Base-by-base conservation (phyloP, 768 basidiomycete species). In the Tricholoma hemisulphureum region DNA sequence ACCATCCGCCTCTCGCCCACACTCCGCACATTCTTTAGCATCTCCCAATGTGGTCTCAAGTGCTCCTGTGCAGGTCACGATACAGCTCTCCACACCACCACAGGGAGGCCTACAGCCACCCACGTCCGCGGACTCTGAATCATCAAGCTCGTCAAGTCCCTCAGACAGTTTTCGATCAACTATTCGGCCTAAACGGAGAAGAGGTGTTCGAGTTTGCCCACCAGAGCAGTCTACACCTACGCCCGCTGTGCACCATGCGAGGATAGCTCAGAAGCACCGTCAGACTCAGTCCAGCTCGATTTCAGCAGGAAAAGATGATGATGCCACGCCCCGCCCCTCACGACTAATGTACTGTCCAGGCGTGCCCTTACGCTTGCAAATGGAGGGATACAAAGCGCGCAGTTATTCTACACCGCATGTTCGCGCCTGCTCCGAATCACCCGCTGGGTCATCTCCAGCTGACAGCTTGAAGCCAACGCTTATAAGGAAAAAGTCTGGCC, bases 401-500 rank as follows among this genome's bases (percentile, higher is more conserved):
- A 64, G 65, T 50, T 60, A 69, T 32, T 73, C 74, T 28, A 68
- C 72, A 48, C 67, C 72, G n/a, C 65, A 69, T 61, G 64, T 70
- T 35, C 70, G 67, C 51, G 57, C 61, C 34, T 61, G 61, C 32
- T 58, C 65, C n/a, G 64, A 64, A n/a, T 56, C 61, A 24, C 60
- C 65, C 9, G 61, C 61, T 35, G 63, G 59, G 23, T 63, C 71
- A 26, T 58, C 63, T 21, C 66, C 71, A 53, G 62, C 67, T 8
- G 58, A 70, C 53, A 63, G 61, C 56, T 65, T 62, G 43, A 71
- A 75, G 58, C 68, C 81, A 18, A 74, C 78, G 52, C 75, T 89
- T 53, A 77, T 93, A 31, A 85, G 94, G 59, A 98, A 98, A 73
- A 98, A 97, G 74, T 93, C 92, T 13, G 95, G 96, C 34, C 91